Evolutionary conservation across 2,329 filamentous ascomycete genomes (phyloP).

Genomic region (Colletotrichum tamarilloi): DNA sequence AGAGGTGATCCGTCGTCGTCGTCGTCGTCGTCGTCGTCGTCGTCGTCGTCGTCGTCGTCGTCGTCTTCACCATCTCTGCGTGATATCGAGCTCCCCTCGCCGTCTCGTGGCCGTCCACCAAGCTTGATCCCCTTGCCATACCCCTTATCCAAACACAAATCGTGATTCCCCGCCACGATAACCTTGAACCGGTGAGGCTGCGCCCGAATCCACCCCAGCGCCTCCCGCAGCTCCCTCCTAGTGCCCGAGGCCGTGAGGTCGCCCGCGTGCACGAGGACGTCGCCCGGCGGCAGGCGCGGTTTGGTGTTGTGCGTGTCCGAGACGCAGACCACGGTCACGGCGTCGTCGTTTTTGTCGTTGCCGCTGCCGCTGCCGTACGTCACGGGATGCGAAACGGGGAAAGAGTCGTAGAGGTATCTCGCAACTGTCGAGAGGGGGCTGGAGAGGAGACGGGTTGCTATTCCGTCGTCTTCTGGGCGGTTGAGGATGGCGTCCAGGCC

Average conservation of each 20-base stretch:
- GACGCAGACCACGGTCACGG: slow-evolving; percentile 49
- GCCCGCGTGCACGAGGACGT: slow-evolving; percentile 60
- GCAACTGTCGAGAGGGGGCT: slow-evolving; percentile 11
- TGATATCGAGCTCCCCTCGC: background rate
- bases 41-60: background rate
- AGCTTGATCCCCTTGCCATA: background rate
- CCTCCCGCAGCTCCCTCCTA: slow-evolving; percentile 50
- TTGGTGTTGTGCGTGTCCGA: slow-evolving; percentile 57
- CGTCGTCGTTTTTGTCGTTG: background rate
- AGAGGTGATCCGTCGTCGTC: slow-evolving; percentile 12
- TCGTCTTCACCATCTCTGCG: slow-evolving; percentile 3
- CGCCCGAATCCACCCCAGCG: slow-evolving; percentile 53
- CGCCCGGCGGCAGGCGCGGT: slow-evolving; percentile 50
- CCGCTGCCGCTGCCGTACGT: background rate
- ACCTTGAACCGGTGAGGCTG: slow-evolving; percentile 56
- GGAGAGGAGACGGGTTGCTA: background rate
- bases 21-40: slow-evolving; percentile 6
- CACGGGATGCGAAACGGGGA: slow-evolving; percentile 11
- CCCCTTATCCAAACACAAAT: slow-evolving; percentile 45
- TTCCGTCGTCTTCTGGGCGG: background rate
- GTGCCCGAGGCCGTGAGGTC: slow-evolving; percentile 60
- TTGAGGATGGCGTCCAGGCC: slow-evolving; percentile 15
- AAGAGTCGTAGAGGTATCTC: slow-evolving; percentile 8
- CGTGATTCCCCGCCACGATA: slow-evolving; percentile 60
- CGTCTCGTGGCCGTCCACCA: no score